Percentiles rank a stretch among this genome's conserved stretches.
Conservation (phyloP, 371 early-diverging fungal genomes). For the Apophysomyces sp. region DNA sequence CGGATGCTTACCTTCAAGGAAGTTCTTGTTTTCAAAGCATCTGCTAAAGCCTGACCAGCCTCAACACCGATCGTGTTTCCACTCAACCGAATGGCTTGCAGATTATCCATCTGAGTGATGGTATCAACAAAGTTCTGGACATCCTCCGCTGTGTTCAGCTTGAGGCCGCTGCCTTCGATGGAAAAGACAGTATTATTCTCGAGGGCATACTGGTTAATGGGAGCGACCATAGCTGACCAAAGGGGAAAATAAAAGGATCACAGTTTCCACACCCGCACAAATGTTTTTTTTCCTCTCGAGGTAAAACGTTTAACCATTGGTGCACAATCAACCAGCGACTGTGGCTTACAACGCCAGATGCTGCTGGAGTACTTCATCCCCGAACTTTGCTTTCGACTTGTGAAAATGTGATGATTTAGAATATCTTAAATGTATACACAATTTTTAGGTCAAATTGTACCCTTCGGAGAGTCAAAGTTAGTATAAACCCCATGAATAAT, state of each 20-base stretch:
- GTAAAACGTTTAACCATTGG: neutral
- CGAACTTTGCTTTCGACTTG: too few relatives aligned
- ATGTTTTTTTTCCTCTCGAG: neutral
- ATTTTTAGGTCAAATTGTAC: too few relatives aligned
- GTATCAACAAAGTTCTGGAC: conserved; percentile 73
- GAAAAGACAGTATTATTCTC: conserved; percentile 56
- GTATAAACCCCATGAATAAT: too few relatives aligned
- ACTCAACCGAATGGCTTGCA: conserved; percentile 76
- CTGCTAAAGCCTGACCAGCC: conserved; percentile 83
- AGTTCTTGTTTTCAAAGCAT: conserved; percentile 66
- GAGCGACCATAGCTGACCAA: conserved; percentile 23
- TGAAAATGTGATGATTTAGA: too few relatives aligned
- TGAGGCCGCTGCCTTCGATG: conserved; percentile 69
- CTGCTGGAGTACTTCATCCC: too few relatives aligned
- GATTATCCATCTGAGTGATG: conserved; percentile 61
- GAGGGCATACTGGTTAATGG: conserved; percentile 40
- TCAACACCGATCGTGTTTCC: conserved; percentile 97
- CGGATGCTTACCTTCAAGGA: conserved; percentile 68
- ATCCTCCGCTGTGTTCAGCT: conserved; percentile 84
- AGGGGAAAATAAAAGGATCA: neutral
- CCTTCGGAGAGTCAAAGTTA: too few relatives aligned
- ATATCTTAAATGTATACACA: too few relatives aligned
- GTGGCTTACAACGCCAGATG: neutral
- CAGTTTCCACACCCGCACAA: neutral
- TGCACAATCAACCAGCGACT: neutral